phyloP scores from a whole-genome alignment of 1,284 basidiomycete species.

The Xerocomus minutiporus region DNA sequence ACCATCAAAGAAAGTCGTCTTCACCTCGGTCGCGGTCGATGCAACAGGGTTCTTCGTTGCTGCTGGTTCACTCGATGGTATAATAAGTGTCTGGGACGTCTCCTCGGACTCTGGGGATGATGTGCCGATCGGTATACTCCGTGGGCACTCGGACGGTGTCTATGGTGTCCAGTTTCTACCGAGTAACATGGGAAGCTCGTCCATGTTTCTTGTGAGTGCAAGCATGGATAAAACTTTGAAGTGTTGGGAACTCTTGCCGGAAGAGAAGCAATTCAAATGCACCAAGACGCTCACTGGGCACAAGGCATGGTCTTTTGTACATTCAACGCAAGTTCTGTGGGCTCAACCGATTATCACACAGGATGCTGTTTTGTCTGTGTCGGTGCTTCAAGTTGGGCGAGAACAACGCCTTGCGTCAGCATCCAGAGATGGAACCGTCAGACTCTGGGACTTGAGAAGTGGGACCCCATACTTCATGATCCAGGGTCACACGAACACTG shows the following conservation, averaged over 20 bases:
- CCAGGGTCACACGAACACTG: slow-evolving; percentile 34
- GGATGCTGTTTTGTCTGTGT: slow-evolving; percentile 32
- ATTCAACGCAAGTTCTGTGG: neutral
- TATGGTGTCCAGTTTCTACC: slow-evolving; percentile 31
- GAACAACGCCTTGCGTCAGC: slow-evolving; percentile 34
- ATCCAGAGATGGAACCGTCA: slow-evolving; percentile 32
- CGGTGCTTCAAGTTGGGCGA: slow-evolving; percentile 32
- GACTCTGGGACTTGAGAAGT: slow-evolving; percentile 31
- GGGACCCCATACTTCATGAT: slow-evolving; percentile 34
- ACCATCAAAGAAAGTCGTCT: slow-evolving; percentile 22
- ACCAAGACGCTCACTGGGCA: slow-evolving; percentile 31
- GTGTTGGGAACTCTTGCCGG: slow-evolving; percentile 26
- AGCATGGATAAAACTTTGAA: slow-evolving; percentile 30
- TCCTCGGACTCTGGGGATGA: slow-evolving; percentile 15
- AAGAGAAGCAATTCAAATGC: slow-evolving; percentile 25
- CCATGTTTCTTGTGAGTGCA: slow-evolving; percentile 28
- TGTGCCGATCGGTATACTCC: slow-evolving; percentile 22
- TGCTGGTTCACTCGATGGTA: slow-evolving; percentile 33
- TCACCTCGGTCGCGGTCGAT: slow-evolving; percentile 31
- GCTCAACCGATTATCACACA: slow-evolving; percentile 8
- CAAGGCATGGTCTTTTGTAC: slow-evolving; percentile 15
- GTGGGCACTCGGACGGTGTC: slow-evolving; percentile 29
- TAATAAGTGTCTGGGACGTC: slow-evolving; percentile 28
- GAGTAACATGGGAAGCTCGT: slow-evolving; percentile 4
- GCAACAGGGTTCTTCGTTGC: slow-evolving; percentile 27